Evolutionary conservation across 2,329 filamentous ascomycete species (phyloP).

Genomic region (Fusarium globosum): DNA sequence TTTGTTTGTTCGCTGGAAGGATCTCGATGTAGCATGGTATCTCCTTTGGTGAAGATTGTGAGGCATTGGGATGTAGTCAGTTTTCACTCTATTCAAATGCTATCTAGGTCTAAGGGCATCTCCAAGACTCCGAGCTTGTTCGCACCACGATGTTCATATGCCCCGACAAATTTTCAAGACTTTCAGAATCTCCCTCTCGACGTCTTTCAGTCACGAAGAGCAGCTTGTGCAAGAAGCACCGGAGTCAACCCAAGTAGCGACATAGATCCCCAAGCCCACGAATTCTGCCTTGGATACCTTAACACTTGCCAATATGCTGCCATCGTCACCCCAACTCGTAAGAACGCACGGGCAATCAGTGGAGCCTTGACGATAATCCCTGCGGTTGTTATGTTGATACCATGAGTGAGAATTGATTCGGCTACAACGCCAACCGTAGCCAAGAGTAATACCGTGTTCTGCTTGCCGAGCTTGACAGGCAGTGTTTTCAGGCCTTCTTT

Average conservation of each 20-base stretch:
- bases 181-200: rapidly evolving
- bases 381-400: not conserved
- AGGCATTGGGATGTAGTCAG: rapidly evolving
- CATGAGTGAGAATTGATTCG: constrained; percentile 7
- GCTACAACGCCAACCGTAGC: not conserved
- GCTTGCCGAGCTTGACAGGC: constrained; percentile 20
- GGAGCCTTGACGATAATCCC: not conserved
- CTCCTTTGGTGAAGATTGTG: rapidly evolving
- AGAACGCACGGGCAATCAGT: not conserved
- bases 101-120: not conserved
- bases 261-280: constrained; percentile 21
- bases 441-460: constrained; percentile 6
- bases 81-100: not conserved
- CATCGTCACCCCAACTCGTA: constrained; percentile 15
- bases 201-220: not conserved
- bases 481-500: constrained; percentile 16
- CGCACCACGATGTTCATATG: too few relatives aligned
- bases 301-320: constrained; percentile 14
- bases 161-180: not conserved
- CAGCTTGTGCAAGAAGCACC: constrained; percentile 15
- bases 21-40: not conserved
- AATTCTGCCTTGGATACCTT: constrained; percentile 8
- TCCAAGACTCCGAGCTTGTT: not conserved
- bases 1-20: not conserved
- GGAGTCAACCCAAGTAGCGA: constrained; percentile 13